Evolutionary conservation across 768 basidiomycete genomes (phyloP).

Genomic region (Tricholoma terreum): DNA sequence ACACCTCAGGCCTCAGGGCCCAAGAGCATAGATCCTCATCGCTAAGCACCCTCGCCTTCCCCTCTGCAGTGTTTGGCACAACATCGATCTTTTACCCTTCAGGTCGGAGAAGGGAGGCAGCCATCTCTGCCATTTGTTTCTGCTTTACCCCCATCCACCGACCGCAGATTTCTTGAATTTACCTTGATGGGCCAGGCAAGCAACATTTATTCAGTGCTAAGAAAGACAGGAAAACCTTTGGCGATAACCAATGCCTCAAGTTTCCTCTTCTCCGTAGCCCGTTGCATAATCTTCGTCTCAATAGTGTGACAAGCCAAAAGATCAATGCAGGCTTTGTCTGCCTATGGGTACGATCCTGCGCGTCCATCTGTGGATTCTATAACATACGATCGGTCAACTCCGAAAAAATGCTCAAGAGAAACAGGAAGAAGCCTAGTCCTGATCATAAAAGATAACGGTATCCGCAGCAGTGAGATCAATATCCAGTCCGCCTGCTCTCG

Average conservation of each 20-base stretch:
- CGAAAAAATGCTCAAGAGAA: too few relatives aligned
- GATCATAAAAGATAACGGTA: too few relatives aligned
- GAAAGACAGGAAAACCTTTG: too few relatives aligned
- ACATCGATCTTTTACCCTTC: slow-evolving; percentile 91
- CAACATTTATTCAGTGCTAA: too few relatives aligned
- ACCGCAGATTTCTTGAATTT: slow-evolving; percentile 71
- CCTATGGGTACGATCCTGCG: slow-evolving; percentile 91
- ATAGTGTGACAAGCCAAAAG: slow-evolving; percentile 82
- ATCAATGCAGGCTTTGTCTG: slow-evolving; percentile 90
- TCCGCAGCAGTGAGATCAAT: slow-evolving; percentile 77
- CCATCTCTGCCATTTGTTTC: slow-evolving; percentile 80
- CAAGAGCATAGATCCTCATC: slow-evolving; percentile 71
- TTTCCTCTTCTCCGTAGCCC: too few relatives aligned
- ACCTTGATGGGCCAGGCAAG: too few relatives aligned
- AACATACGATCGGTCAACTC: too few relatives aligned
- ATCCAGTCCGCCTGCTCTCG: slow-evolving; percentile 77
- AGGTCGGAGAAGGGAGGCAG: slow-evolving; percentile 68
- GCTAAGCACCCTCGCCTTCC: slow-evolving; percentile 66
- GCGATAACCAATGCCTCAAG: slow-evolving; percentile 95
- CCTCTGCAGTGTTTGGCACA: slow-evolving; percentile 68
- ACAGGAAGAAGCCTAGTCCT: slow-evolving; percentile 95
- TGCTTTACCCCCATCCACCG: slow-evolving; percentile 43
- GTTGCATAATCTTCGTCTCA: too few relatives aligned
- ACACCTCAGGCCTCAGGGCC: slow-evolving; percentile 78
- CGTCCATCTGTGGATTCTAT: slow-evolving; percentile 95